Evolutionary conservation across 148 eudicot genomes (phyloP).

Genomic region (Cornus controversa): DNA sequence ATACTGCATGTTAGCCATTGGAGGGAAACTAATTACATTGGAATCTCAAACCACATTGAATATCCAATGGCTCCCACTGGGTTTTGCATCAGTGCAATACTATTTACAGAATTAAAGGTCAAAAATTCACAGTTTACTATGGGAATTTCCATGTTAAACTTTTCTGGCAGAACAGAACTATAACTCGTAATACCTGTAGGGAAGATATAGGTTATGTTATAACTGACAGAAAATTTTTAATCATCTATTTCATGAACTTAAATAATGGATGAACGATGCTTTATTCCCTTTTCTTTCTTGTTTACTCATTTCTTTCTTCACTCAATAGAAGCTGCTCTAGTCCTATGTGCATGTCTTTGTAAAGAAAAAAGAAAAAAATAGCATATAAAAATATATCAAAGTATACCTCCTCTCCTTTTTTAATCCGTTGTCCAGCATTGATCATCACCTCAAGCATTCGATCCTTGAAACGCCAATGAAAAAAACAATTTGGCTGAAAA

Average conservation of each 20-base stretch:
- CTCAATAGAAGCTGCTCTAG: background rate
- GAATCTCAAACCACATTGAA: background rate
- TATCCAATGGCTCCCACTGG: background rate
- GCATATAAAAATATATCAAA: too few relatives aligned
- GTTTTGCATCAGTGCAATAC: background rate
- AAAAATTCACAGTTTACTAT: background rate
- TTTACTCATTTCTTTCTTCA: background rate
- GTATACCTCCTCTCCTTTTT: conserved; percentile 90
- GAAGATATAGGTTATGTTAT: too few relatives aligned
- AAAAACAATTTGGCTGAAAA: conserved; percentile 91
- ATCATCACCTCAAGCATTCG: conserved; percentile 99
- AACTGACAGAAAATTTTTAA: background rate
- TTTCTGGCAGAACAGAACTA: background rate
- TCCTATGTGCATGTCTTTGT: background rate
- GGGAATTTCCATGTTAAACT: background rate
- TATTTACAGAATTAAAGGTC: background rate
- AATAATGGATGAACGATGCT: background rate
- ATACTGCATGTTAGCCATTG: background rate
- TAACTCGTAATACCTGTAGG: too few relatives aligned
- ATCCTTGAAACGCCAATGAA: conserved; percentile 98
- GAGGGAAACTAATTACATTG: background rate
- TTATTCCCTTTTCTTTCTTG: background rate
- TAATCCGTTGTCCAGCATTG: conserved; percentile 82
- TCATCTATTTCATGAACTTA: background rate
- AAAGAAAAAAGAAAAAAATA: too few relatives aligned